Conservation (phyloP, 1,284 basidiomycete genomes). For the Pulchroboletus neoregius region DNA sequence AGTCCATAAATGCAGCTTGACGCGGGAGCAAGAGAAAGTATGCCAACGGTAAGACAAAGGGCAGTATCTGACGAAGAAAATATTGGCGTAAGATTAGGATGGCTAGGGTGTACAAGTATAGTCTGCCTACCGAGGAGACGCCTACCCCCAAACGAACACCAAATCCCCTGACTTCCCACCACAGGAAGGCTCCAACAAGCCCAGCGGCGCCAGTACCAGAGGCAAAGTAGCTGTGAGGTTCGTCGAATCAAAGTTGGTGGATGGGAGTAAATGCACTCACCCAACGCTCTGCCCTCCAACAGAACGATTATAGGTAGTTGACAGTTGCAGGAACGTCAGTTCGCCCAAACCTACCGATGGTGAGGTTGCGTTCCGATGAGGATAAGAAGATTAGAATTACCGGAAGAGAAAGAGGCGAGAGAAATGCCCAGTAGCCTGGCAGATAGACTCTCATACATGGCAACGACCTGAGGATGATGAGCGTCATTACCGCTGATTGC, state of each 20-base stretch:
- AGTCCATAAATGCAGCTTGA: slow-evolving; percentile 45
- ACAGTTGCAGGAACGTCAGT: slow-evolving; percentile 90
- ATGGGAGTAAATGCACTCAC: slow-evolving; percentile 36
- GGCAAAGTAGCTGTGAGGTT: slow-evolving; percentile 66
- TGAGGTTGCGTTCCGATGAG: slow-evolving; percentile 6
- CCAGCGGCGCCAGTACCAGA: slow-evolving; percentile 95
- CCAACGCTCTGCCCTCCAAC: slow-evolving; percentile 70
- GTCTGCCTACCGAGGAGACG: slow-evolving; percentile 60
- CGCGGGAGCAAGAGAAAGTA: slow-evolving; percentile 75
- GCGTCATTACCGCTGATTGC: neutral
- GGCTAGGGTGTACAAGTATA: neutral
- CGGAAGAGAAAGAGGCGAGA: slow-evolving; percentile 87
- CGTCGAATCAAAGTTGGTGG: neutral
- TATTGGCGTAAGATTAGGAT: slow-evolving; percentile 1
- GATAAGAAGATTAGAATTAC: slow-evolving; percentile 36
- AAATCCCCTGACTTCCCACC: slow-evolving; percentile 89
- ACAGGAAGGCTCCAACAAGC: slow-evolving; percentile 86
- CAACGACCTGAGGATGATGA: slow-evolving; percentile 61
- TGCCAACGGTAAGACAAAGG: slow-evolving; percentile 68
- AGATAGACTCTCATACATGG: slow-evolving; percentile 63
- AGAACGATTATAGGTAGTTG: slow-evolving; percentile 76
- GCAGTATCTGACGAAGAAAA: slow-evolving; percentile 56
- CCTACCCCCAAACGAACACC: slow-evolving; percentile 85
- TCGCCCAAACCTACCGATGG: slow-evolving; percentile 74
- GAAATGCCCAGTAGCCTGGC: slow-evolving; percentile 84